Percentiles rank a stretch among this genome's conserved stretches.
These are phyloP conservation scores for Paecilomyces variotii DNA, from an alignment of 2,329 filamentous ascomycete species.

Conservation along the genomic window DNA sequence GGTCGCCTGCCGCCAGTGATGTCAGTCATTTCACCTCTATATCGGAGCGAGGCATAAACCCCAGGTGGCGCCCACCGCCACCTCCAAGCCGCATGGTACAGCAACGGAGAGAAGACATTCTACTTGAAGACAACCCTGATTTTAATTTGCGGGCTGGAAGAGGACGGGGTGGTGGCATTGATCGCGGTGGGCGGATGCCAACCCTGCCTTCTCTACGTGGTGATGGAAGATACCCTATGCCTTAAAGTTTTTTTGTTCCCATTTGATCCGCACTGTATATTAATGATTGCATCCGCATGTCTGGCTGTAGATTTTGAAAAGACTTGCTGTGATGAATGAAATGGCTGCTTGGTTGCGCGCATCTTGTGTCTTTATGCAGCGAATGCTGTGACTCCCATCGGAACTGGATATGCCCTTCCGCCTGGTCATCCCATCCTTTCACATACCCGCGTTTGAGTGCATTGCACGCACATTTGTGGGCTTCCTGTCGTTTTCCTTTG, in stretches of 20 bases:
- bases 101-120: conserved; percentile 59
- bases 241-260: neutral
- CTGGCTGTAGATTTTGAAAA: neutral
- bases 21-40: conserved; percentile 83
- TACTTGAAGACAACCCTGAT: conserved; percentile 75
- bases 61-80: conserved; percentile 59
- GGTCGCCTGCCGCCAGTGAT: conserved; percentile 71
- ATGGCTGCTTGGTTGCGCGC: neutral
- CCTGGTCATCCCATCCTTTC: neutral
- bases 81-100: conserved; percentile 39
- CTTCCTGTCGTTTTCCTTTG: neutral
- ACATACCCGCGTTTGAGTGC: neutral
- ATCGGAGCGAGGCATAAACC: conserved; percentile 80
- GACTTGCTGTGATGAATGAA: neutral
- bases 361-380: neutral
- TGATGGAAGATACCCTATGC: conserved; percentile 4
- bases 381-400: neutral
- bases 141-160: conserved; percentile 58
- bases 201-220: conserved; percentile 4
- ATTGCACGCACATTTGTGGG: neutral
- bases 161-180: conserved; percentile 12
- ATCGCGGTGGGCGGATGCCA: conserved; percentile 9
- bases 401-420: neutral
- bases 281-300: neutral
- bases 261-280: neutral